Evolutionary conservation across 441 rosid genomes (phyloP), one percentile per base, ranked within the genome.

Genomic region (Hura crepitans): DNA sequence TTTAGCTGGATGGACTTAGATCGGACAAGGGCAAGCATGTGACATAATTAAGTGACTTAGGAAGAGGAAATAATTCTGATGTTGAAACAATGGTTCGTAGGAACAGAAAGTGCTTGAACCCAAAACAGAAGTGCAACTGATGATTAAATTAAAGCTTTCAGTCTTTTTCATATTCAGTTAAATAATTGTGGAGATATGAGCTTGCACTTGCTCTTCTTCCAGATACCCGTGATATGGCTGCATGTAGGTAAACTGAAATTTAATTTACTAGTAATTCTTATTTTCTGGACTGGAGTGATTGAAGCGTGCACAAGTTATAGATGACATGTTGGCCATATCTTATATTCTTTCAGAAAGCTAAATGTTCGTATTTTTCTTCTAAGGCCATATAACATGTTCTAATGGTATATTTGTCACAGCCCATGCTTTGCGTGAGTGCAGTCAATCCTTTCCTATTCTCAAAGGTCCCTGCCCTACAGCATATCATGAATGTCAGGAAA

Each of bases 371-470:
- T 12, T 62, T 72, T 12, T 62, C 56, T 50, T 43, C 62, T 62
- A 73, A 74, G 45, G 62, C 65, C 28, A 62, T 72, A 43, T 66
- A 28, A 67, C 69, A 75, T 74, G 67, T 70, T 47, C 31, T 65
- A 37, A 62, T 56, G 50, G 63, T 67, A 61, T 75, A 66, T 77
- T 7, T 74, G 51, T 71, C 84, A 90, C 95, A 95, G 98, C 96
- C 98, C 64, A 84, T 95, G 98, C 99, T 95, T 67, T 95, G 99
- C 76, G 95, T 91, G 28, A 89, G 98, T 82, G 98, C 98, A 4
- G 96, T 95, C 53, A 95, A 92, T 81, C 98, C 99, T 67, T 82
- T 88, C 74, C 80, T 92, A 64, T 92, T 87, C 78, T 82, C 97
- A 4, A 95, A 83, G 85, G 92, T 95, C 72, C 97, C 98, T 73